phyloP scores from a whole-genome alignment of 495 filamentous ascomycete genomes.

The Glutinoglossum americanum region DNA sequence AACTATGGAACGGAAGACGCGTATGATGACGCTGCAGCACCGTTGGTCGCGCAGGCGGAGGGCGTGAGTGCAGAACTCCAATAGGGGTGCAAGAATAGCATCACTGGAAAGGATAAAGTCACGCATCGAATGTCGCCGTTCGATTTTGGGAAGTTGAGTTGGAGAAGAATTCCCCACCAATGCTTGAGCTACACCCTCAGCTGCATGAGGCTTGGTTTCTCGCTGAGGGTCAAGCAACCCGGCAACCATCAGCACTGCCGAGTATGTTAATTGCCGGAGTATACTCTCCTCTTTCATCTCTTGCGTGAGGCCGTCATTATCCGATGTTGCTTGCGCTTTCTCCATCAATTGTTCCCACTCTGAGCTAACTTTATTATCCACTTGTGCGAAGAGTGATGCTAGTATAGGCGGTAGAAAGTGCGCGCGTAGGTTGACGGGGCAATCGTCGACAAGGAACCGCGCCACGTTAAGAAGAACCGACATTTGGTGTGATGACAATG shows the following conservation, averaged over 20 bases:
- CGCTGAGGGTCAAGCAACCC: conserved; percentile 60
- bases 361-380: conserved; percentile 63
- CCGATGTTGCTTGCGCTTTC: conserved; percentile 33
- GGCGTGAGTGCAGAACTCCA: conserved; percentile 78
- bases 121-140: conserved; percentile 6
- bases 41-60: conserved; percentile 80
- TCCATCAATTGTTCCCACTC: conserved; percentile 60
- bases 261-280: conserved; percentile 77
- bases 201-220: conserved; percentile 20
- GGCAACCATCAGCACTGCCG: conserved; percentile 75
- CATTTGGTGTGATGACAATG: conserved; percentile 79
- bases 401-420: conserved; percentile 80
- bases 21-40: conserved; percentile 65
- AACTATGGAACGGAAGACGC: conserved; percentile 63
- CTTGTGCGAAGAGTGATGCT: conserved; percentile 56
- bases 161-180: neutral
- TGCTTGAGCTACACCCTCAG: neutral
- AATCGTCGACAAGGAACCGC: conserved; percentile 72
- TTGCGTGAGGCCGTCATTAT: conserved; percentile 49
- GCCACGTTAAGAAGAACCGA: conserved; percentile 75
- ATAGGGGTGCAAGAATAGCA: conserved; percentile 61
- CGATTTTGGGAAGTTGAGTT: neutral
- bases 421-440: conserved; percentile 50
- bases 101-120: conserved; percentile 59
- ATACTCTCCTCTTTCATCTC: conserved; percentile 99